Percentiles rank a stretch among this genome's conserved stretches.
Evolutionary conservation across 2,329 filamentous ascomycete genomes (phyloP).

Genomic region (Verticillium tricorpus): DNA sequence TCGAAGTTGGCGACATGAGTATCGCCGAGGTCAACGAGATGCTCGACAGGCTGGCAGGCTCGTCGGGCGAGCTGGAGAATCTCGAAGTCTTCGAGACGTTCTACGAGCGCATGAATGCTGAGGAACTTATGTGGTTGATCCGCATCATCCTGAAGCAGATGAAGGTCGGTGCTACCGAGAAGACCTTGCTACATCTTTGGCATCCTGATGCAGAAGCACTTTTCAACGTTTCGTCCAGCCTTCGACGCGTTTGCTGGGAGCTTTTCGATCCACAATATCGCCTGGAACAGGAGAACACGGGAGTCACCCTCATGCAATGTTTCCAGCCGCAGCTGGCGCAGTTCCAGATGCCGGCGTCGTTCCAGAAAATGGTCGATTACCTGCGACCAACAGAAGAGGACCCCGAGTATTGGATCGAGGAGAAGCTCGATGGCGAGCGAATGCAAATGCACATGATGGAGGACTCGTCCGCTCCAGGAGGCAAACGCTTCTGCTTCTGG

Average conservation of each 20-base stretch:
- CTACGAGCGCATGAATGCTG: slow-evolving; percentile 86
- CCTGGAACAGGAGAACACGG: slow-evolving; percentile 69
- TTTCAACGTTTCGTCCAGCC: slow-evolving; percentile 87
- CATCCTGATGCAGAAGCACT: slow-evolving; percentile 72
- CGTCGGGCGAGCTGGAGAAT: slow-evolving; percentile 79
- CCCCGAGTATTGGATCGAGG: slow-evolving; percentile 88
- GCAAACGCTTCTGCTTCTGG: slow-evolving; percentile 79
- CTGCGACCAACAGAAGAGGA: slow-evolving; percentile 65
- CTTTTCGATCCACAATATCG: slow-evolving; percentile 68
- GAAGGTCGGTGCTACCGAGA: slow-evolving; percentile 75
- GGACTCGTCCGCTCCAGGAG: slow-evolving; percentile 63
- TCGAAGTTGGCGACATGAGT: slow-evolving; percentile 69
- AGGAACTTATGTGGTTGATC: slow-evolving; percentile 92
- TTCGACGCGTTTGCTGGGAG: slow-evolving; percentile 93
- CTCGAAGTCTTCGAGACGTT: slow-evolving; percentile 76
- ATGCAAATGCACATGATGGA: slow-evolving; percentile 93
- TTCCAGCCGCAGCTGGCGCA: slow-evolving; percentile 95
- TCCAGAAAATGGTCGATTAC: slow-evolving; percentile 72
- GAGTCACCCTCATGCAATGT: slow-evolving; percentile 83
- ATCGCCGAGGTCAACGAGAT: slow-evolving; percentile 87
- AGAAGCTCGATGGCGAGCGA: slow-evolving; percentile 93
- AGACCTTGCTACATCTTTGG: slow-evolving; percentile 80
- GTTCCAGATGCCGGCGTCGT: slow-evolving; percentile 75
- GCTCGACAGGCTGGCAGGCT: slow-evolving; percentile 72
- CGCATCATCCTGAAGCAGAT: slow-evolving; percentile 83